These are phyloP conservation scores for Canavalia gladiata DNA, from an alignment of 306 rosid genomes.

Conservation along the genomic window DNA sequence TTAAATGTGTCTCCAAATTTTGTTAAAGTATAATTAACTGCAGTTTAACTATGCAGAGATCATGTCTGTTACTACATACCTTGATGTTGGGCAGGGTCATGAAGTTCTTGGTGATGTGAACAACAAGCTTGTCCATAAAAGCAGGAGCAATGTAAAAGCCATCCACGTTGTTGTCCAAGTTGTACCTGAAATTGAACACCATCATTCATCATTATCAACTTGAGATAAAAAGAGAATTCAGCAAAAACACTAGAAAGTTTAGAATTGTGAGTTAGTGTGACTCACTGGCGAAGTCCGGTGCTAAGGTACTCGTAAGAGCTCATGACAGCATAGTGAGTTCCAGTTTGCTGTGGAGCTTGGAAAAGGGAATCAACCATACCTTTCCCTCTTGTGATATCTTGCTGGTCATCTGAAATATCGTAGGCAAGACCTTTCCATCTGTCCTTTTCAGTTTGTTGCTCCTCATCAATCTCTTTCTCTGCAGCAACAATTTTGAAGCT, in stretches of 20 bases:
- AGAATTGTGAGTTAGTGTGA: background rate
- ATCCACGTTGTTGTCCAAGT: constrained; percentile 71
- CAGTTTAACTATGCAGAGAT: constrained; percentile 20
- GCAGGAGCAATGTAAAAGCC: constrained; percentile 94
- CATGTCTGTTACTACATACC: constrained; percentile 48
- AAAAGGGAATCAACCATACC: constrained; percentile 87
- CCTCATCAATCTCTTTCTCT: constrained; percentile 61
- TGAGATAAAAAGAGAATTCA: constrained; percentile 33
- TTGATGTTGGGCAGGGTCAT: constrained; percentile 90
- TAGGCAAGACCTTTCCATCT: constrained; percentile 80
- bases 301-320: constrained; percentile 92
- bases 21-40: background rate
- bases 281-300: constrained; percentile 76
- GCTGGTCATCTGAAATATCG: constrained; percentile 89
- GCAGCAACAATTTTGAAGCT: constrained; percentile 68
- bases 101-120: constrained; percentile 92
- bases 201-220: background rate
- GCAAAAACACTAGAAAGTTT: background rate
- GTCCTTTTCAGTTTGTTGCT: constrained; percentile 68
- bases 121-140: constrained; percentile 94
- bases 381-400: constrained; percentile 97
- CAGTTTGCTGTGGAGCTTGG: constrained; percentile 73
- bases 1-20: background rate
- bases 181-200: constrained; percentile 57
- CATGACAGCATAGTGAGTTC: constrained; percentile 89